Evolutionary conservation across 2,329 filamentous ascomycete genomes (phyloP).

Genomic region (Colletotrichum siamense): DNA sequence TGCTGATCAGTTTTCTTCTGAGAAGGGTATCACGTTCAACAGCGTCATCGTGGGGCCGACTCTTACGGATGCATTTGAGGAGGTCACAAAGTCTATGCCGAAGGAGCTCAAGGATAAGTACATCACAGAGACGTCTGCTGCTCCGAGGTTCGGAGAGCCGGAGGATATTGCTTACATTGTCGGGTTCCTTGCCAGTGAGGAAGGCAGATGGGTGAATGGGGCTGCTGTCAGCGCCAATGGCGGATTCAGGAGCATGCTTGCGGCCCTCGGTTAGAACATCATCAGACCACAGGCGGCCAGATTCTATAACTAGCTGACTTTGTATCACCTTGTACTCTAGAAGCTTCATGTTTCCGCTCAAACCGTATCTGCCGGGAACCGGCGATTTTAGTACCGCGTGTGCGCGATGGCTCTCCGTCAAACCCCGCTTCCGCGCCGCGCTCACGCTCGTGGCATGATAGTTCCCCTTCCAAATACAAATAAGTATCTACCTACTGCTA

Average conservation of each 20-base stretch:
- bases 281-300: too few species aligned
- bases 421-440: rapidly evolving
- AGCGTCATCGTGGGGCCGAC: constrained; percentile 34
- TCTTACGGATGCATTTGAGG: constrained; percentile 9
- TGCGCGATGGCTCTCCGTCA: rapidly evolving
- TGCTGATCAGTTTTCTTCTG: constrained; percentile 32
- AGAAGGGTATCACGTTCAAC: constrained; percentile 31
- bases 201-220: constrained; percentile 5
- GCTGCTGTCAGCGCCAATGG: constrained; percentile 5
- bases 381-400: too few species aligned
- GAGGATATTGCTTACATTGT: constrained; percentile 8
- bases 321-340: too few species aligned
- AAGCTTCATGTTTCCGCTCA: too few species aligned
- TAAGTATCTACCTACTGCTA: too few species aligned
- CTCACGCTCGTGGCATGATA: too few species aligned
- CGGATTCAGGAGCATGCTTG: background rate
- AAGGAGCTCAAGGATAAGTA: background rate
- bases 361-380: rapidly evolving
- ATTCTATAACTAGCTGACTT: too few species aligned
- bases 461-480: too few species aligned
- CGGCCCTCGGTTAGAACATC: background rate
- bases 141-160: background rate
- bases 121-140: background rate
- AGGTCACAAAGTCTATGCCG: background rate
- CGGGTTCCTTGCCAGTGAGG: constrained; percentile 9